Evolutionary conservation across 2,329 filamentous ascomycete genomes (phyloP), one percentile per base, ranked within the genome.

Genomic region (Fusarium staphyleae): DNA sequence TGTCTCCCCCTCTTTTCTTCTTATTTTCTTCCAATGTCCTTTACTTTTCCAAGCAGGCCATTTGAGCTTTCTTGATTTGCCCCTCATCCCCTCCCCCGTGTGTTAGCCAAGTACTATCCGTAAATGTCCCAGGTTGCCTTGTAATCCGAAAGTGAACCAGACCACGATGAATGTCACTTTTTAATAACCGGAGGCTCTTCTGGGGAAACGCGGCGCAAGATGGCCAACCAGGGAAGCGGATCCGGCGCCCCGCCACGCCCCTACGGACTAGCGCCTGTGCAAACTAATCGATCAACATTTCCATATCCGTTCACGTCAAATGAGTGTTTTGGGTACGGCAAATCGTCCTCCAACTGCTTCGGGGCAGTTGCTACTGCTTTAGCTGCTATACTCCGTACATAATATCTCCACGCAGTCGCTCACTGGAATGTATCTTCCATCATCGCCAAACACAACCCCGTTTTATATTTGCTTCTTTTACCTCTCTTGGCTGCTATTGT

Each of bases 241-340:
- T 14, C 33, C 36, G 29, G 47, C 37, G 33, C 50, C 51, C 46
- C 61, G 33, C 52, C 50, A 39, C 54, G 41, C 41, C 52, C 29
- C 40, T 42, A 45, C 37, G 44, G 44, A 30, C 58, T 67, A 60
- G 61, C 46, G 37, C 54, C 41, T 54, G 60, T 57, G 51, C 62
- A 50, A 63, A 55, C 55, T 49, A 59, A 68, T 68, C 63, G 65
- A 68, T 68, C 66, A 66, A 57, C 58, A 52, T 62, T 62, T 35
- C 46, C 35, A 26, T 60, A 19, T 44, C 56, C 47, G 35, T 45
- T 53, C 60, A 57, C 57, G 42, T 54, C 52, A 54, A 51, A 24
- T 47, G 24, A n/a, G 24, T 28, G 52, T 30, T 49, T 36, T 30
- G 30, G 33, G 32, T 29, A 61, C 28, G 40, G 52, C 22, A 24